A percentile compares a stretch with the other conserved stretches of the same genome.
These are phyloP conservation scores for Sporothrix protearum DNA, from an alignment of 2,329 filamentous ascomycete genomes.

Conservation along the genomic window DNA sequence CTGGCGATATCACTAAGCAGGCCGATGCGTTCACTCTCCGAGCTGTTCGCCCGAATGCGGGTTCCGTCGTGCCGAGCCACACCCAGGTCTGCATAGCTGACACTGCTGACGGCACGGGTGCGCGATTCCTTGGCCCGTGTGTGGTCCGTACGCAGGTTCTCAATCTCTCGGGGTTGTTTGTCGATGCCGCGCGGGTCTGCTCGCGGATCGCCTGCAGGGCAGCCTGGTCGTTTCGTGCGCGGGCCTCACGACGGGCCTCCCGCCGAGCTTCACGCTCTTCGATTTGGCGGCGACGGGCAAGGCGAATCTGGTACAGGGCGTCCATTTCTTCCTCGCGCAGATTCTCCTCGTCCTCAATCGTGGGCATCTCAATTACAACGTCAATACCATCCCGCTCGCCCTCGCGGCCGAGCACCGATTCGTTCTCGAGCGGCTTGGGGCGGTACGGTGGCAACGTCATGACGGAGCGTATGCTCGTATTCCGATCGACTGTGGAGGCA, in stretches of 20 bases:
- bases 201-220: constrained; percentile 65
- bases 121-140: constrained; percentile 56
- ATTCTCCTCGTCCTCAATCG: constrained; percentile 71
- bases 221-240: constrained; percentile 64
- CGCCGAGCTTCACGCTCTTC: constrained; percentile 75
- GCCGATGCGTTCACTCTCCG: constrained; percentile 68
- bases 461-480: constrained; percentile 85
- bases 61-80: constrained; percentile 75
- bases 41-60: constrained; percentile 67
- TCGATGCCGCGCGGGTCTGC: constrained; percentile 47
- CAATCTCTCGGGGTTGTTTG: constrained; percentile 52
- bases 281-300: constrained; percentile 70
- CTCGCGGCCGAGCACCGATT: constrained; percentile 80
- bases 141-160: constrained; percentile 56
- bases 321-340: constrained; percentile 90
- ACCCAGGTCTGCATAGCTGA: constrained; percentile 72
- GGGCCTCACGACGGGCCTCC: constrained; percentile 65
- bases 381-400: constrained; percentile 92
- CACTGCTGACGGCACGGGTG: constrained; percentile 66
- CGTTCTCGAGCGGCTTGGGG: constrained; percentile 65
- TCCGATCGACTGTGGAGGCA: constrained; percentile 60
- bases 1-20: constrained; percentile 69
- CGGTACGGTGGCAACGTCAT: constrained; percentile 90
- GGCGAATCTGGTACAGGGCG: constrained; percentile 80
- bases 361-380: constrained; percentile 80